phyloP scores from a whole-genome alignment of 192 early-diverging fungal genomes.

The Powellomyces hirtus region DNA sequence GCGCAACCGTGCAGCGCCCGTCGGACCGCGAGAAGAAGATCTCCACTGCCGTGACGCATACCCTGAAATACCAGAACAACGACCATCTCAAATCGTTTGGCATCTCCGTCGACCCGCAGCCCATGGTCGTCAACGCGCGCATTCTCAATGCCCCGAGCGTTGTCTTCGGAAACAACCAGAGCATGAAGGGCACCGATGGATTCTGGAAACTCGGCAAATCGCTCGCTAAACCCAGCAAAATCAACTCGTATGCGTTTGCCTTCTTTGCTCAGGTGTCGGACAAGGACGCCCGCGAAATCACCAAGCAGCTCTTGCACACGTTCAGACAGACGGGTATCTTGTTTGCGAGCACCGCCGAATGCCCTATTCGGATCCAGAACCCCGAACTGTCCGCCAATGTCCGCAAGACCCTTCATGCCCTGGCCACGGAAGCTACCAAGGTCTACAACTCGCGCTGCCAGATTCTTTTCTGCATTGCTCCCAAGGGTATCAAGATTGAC shows the following conservation, averaged over 20 bases:
- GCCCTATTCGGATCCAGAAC: constrained; percentile 31
- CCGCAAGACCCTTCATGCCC: constrained; percentile 47
- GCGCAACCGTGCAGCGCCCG: constrained; percentile 36
- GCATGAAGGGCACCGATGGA: constrained; percentile 9
- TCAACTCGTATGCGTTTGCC: constrained; percentile 26
- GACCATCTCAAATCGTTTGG: constrained; percentile 64
- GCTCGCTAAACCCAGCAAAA: constrained; percentile 7
- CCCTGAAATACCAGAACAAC: constrained; percentile 58
- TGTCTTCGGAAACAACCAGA: constrained; percentile 33
- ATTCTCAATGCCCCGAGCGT: constrained; percentile 69
- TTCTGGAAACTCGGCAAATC: constrained; percentile 12
- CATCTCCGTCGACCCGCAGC: constrained; percentile 24
- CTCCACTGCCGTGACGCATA: constrained; percentile 44
- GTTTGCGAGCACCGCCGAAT: not conserved
- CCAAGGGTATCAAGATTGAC: constrained; percentile 30
- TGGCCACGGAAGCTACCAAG: constrained; percentile 30
- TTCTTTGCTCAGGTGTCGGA: constrained; percentile 22
- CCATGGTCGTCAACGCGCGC: constrained; percentile 47
- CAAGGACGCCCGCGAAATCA: constrained; percentile 18
- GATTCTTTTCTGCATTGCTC: constrained; percentile 61
- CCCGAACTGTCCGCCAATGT: constrained; percentile 49
- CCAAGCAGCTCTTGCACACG: constrained; percentile 6
- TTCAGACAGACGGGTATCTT: constrained; percentile 6
- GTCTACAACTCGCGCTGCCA: constrained; percentile 50
- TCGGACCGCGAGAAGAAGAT: constrained; percentile 56